phyloP scores from a whole-genome alignment of 2,329 filamentous ascomycete species.

The Trichoderma simmonsii region DNA sequence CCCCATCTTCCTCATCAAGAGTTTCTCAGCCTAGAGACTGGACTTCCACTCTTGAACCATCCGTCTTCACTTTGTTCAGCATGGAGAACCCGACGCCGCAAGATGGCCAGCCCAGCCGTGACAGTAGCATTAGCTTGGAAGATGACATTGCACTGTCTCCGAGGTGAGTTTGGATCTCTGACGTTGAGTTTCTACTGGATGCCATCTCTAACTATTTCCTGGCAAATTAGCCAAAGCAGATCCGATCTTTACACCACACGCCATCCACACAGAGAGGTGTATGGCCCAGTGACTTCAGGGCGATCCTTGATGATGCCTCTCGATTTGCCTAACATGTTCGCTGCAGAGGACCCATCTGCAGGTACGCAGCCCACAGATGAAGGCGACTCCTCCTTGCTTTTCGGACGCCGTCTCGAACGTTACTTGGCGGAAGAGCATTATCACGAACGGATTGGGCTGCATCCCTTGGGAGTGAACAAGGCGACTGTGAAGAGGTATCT shows the following conservation, averaged over 20 bases:
- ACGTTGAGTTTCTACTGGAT: too few species aligned
- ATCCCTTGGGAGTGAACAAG: neutral
- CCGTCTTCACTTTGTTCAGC: neutral
- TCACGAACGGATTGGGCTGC: neutral
- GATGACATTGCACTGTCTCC: neutral
- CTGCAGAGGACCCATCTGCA: neutral
- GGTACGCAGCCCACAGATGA: neutral
- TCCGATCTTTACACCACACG: neutral
- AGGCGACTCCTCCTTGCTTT: neutral
- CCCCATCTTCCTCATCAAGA: too few species aligned
- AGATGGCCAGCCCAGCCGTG: neutral
- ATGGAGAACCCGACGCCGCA: neutral
- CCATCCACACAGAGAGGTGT: neutral
- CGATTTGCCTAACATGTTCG: neutral
- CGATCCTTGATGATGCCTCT: neutral
- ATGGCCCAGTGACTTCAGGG: neutral
- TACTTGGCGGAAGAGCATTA: neutral
- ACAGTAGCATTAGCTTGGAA: slow-evolving; percentile 11
- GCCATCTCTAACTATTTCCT: neutral
- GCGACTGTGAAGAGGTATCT: neutral
- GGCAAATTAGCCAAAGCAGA: neutral
- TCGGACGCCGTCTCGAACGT: neutral
- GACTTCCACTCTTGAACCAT: neutral
- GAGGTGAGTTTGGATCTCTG: neutral
- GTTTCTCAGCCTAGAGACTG: neutral